phyloP scores from a whole-genome alignment of 148 eudicot species.

The Chenopodium formosanum region DNA sequence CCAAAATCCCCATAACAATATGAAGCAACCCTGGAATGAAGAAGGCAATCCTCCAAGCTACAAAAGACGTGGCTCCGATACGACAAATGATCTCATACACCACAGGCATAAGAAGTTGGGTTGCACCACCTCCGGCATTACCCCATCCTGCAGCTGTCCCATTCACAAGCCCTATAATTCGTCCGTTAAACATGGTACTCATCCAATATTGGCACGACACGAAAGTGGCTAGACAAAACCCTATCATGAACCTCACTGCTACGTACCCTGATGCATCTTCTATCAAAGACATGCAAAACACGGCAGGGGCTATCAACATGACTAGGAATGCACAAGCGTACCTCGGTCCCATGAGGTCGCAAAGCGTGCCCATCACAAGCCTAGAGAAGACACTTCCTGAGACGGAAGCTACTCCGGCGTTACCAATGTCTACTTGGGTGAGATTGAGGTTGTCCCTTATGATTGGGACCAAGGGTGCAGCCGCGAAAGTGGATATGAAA shows the following conservation, averaged over 20 bases:
- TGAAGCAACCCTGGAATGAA: constrained; percentile 50
- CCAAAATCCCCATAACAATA: constrained; percentile 41
- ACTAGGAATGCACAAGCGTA: constrained; percentile 41
- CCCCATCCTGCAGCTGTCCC: constrained; percentile 65
- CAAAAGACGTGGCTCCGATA: constrained; percentile 34
- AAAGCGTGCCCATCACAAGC: constrained; percentile 39
- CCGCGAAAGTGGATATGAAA: constrained; percentile 43
- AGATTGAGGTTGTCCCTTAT: constrained; percentile 39
- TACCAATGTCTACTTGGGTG: constrained; percentile 36
- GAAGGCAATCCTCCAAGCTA: constrained; percentile 63
- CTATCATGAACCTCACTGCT: constrained; percentile 42
- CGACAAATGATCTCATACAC: constrained; percentile 32
- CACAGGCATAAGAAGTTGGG: constrained; percentile 57
- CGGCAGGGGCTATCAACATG: constrained; percentile 37
- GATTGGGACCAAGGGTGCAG: constrained; percentile 43
- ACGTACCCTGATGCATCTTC: constrained; percentile 30
- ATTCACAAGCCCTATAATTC: constrained; percentile 46
- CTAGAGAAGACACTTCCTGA: constrained; percentile 40
- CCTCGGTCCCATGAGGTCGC: constrained; percentile 43
- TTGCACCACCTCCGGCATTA: constrained; percentile 54
- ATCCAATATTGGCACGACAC: constrained; percentile 56
- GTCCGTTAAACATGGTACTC: constrained; percentile 54
- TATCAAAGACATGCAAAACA: constrained; percentile 40
- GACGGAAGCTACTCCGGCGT: constrained; percentile 41
- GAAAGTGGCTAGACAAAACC: constrained; percentile 42